Evolutionary conservation across 1,284 basidiomycete species (phyloP).

Genomic region (Fomitiporia mediterranea): DNA sequence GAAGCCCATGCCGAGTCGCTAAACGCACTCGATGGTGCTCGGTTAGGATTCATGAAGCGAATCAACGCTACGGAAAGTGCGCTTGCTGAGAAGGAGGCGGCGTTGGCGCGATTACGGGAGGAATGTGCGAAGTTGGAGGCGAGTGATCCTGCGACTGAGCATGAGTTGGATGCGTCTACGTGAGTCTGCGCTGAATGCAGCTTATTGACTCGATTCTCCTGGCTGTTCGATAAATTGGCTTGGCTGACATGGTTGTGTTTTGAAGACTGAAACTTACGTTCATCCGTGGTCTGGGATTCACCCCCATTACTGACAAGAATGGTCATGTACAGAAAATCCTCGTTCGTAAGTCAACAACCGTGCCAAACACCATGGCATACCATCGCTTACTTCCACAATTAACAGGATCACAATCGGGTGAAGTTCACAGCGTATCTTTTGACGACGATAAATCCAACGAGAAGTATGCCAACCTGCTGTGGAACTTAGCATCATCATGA

Average conservation of each 20-base stretch:
- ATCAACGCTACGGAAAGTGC: conserved; percentile 67
- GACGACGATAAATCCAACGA: conserved; percentile 29
- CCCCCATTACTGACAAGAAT: conserved; percentile 52
- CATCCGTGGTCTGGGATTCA: conserved; percentile 66
- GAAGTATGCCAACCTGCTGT: conserved; percentile 41
- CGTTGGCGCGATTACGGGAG: conserved; percentile 60
- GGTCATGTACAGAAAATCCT: conserved; percentile 55
- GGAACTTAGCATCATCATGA: conserved; percentile 56
- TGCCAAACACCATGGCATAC: not conserved
- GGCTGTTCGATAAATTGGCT: not conserved
- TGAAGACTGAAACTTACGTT: conserved; percentile 58
- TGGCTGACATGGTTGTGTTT: not conserved
- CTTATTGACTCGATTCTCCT: not conserved
- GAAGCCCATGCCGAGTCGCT: conserved; percentile 55
- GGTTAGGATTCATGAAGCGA: conserved; percentile 65
- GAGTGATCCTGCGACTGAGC: conserved; percentile 66
- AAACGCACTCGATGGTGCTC: conserved; percentile 58
- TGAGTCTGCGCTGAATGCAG: conserved; percentile 35
- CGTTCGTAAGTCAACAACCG: conserved; percentile 47
- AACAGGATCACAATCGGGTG: conserved; percentile 56
- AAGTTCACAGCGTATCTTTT: conserved; percentile 45
- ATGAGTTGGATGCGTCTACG: conserved; percentile 65
- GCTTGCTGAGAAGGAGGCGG: conserved; percentile 62
- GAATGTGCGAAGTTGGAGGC: conserved; percentile 54
- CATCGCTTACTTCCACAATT: conserved; percentile 7